phyloP scores from a whole-genome alignment of 2,329 filamentous ascomycete genomes.

The Pseudocercospora macadamiae region DNA sequence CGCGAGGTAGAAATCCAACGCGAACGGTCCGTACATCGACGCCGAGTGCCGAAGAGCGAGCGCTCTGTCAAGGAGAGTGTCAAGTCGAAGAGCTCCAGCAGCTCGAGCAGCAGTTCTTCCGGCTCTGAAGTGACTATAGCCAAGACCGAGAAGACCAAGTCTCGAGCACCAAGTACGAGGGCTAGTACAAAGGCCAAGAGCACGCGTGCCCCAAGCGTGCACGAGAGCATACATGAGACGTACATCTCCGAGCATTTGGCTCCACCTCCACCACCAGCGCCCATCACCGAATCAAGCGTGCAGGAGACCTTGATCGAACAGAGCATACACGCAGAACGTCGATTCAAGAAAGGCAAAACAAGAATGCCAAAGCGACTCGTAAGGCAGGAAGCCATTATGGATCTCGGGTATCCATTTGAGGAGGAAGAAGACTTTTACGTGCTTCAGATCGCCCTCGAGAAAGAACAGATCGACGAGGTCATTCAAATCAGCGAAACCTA shows the following conservation, averaged over 20 bases:
- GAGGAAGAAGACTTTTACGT: slow-evolving; percentile 86
- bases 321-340: slow-evolving; percentile 28
- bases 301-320: slow-evolving; percentile 28
- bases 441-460: slow-evolving; percentile 80
- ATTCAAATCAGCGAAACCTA: slow-evolving; percentile 81
- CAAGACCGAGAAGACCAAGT: slow-evolving; percentile 17
- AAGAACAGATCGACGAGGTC: slow-evolving; percentile 88
- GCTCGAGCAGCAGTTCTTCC: slow-evolving; percentile 30
- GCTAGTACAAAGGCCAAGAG: slow-evolving; percentile 25
- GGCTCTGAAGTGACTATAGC: slow-evolving; percentile 37
- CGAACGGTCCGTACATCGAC: slow-evolving; percentile 46
- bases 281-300: slow-evolving; percentile 16
- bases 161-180: slow-evolving; percentile 22
- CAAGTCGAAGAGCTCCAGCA: slow-evolving; percentile 22
- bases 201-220: slow-evolving; percentile 19
- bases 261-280: slow-evolving; percentile 17
- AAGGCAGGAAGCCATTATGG: slow-evolving; percentile 76
- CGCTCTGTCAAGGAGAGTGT: slow-evolving; percentile 21
- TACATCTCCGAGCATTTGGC: slow-evolving; percentile 24
- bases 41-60: slow-evolving; percentile 27
- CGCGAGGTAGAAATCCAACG: slow-evolving; percentile 53
- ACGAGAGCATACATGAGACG: slow-evolving; percentile 31
- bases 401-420: slow-evolving; percentile 82
- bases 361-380: slow-evolving; percentile 81
- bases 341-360: slow-evolving; percentile 75